Base-by-base conservation (phyloP, 163 green algal species). In the Prototheca wickerhamii region DNA sequence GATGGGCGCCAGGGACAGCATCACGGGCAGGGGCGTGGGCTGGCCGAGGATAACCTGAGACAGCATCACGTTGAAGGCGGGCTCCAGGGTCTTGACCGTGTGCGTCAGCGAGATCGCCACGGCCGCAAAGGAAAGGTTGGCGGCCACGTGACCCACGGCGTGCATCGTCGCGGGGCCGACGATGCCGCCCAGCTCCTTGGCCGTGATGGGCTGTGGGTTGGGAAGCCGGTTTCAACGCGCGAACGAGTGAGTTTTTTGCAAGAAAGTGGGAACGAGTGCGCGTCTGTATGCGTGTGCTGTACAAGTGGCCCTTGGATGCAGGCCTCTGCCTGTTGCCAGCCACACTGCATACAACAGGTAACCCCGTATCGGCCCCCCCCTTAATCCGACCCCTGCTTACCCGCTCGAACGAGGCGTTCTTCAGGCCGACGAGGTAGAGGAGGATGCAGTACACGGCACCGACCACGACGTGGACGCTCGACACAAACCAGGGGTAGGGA, bases 21-120 rank as follows among this genome's bases (percentile, higher is more conserved):
- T 69, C 32, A 97, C 88, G 3, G 89, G 86, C 20, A 89, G 33
- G 20, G 92, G 89, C 4, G 92, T 95, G 37, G 64, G 40, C 61
- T 87, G 71, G 58, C 93, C 93, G 40, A 97, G 79, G 29, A 99
- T 77, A 25, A 93, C 30, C 63, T 84, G 79, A 32, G 74, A 87
- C 20, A 97, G 84, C 26, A 94, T 64, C 4, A 96, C 93, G 58
- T 91, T 96, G 85, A 99, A 98, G 23, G 89, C 94, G 1, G 93
- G 93, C 86, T 99, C 93, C 73, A 98, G 74, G 1, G 93, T 96
- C 86, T 96, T 96, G 32, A 95, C 87, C 3, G 92, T 98, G 88
- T 99, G 93, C 12, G 92, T 98, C 44, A 99, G 87, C 6, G 84
- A 95, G 72, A 99, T 98, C 52, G 92, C 92, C 29, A 98, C 93